Conservation (phyloP, 2,329 filamentous ascomycete genomes). For the Colletotrichum spaethianum region DNA sequence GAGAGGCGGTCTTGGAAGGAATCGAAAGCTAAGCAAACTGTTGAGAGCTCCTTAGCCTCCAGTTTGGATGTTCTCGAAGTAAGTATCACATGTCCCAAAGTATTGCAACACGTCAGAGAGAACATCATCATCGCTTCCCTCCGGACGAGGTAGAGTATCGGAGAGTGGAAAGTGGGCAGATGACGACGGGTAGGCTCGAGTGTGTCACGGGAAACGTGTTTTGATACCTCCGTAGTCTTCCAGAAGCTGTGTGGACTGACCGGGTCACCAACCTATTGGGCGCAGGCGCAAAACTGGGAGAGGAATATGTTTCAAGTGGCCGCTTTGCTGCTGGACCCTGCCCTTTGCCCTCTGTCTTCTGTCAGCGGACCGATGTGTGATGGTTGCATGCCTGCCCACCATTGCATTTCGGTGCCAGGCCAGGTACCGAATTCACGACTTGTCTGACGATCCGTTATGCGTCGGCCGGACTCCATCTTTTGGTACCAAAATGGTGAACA, state of each 20-base stretch:
- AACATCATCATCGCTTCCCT: background rate
- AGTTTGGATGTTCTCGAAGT: background rate
- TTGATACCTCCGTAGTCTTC: slow-evolving; percentile 34
- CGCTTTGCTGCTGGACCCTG: slow-evolving; percentile 15
- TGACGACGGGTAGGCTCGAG: slow-evolving; percentile 13
- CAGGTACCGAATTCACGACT: background rate
- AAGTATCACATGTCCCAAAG: background rate
- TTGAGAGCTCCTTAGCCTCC: background rate
- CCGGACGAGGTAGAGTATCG: background rate
- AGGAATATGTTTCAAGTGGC: slow-evolving; percentile 36
- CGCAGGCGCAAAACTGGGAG: slow-evolving; percentile 25
- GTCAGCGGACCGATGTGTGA: background rate
- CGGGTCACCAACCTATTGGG: slow-evolving; percentile 31
- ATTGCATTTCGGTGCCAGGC: background rate
- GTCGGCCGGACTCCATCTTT: background rate
- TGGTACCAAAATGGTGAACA: background rate
- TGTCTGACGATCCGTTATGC: background rate
- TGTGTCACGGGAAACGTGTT: slow-evolving; percentile 38
- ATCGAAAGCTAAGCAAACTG: slow-evolving; percentile 6
- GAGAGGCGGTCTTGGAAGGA: background rate
- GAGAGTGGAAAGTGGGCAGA: background rate
- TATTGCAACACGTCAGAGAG: background rate
- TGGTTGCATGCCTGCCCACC: background rate
- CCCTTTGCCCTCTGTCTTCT: background rate
- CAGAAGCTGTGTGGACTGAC: slow-evolving; percentile 32